Conservation (phyloP, 2,329 filamentous ascomycete species). For the Fusarium kyushuense region DNA sequence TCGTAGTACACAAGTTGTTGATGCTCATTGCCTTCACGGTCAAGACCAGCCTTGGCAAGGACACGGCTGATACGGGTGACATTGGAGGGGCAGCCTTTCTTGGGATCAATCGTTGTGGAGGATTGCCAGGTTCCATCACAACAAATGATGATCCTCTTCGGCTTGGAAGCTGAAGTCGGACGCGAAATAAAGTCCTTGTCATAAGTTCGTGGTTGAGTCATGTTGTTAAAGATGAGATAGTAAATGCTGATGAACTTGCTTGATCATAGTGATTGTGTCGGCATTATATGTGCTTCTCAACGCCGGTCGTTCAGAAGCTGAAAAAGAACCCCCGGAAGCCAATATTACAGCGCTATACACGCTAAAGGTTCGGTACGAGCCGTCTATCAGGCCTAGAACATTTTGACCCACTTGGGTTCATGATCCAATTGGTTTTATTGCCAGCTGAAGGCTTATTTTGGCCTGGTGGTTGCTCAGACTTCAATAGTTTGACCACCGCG, state of each 20-base stretch:
- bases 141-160: constrained; percentile 45
- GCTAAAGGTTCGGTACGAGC: constrained; percentile 4
- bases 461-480: not conserved
- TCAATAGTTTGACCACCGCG: not conserved
- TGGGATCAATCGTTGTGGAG: constrained; percentile 24
- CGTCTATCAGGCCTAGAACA: not conserved
- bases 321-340: not conserved
- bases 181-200: constrained; percentile 14
- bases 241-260: not conserved
- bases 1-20: constrained; percentile 52
- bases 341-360: not conserved
- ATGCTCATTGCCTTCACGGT: constrained; percentile 41
- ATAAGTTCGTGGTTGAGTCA: constrained; percentile 14
- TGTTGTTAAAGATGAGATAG: not conserved
- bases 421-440: not conserved
- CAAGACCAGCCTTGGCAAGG: constrained; percentile 31
- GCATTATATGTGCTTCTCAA: not conserved
- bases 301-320: not conserved
- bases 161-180: not conserved
- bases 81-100: constrained; percentile 44
- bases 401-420: not conserved
- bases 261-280: not conserved
- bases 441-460: not conserved
- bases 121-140: constrained; percentile 52
- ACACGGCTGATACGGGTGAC: constrained; percentile 48